Conservation (phyloP, 768 basidiomycete genomes). For the Leccinum arenicola region DNA sequence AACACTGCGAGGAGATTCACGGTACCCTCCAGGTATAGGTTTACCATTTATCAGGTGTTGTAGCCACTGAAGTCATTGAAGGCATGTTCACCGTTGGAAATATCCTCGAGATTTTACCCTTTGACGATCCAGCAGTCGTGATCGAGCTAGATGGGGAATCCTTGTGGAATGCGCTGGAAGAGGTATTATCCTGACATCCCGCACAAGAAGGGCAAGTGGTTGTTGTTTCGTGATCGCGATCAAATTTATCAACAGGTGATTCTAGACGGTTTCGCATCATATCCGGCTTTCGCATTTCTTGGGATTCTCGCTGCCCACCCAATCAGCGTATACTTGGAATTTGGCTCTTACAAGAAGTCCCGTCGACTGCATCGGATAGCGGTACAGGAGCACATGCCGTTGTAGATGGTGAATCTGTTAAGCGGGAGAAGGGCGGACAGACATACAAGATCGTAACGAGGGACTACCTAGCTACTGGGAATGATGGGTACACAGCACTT, state of each 20-base stretch:
- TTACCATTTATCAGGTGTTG: background rate
- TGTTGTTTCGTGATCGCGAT: background rate
- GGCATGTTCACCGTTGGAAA: conserved; percentile 78
- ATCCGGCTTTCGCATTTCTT: conserved; percentile 78
- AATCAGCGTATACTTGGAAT: conserved; percentile 73
- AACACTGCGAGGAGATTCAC: conserved; percentile 80
- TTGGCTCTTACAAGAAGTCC: conserved; percentile 48
- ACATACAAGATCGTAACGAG: conserved; percentile 80
- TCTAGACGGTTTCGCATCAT: conserved; percentile 83
- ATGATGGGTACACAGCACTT: conserved; percentile 77
- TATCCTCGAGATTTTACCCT: conserved; percentile 85
- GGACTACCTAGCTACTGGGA: conserved; percentile 80
- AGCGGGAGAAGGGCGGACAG: conserved; percentile 47
- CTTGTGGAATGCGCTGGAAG: conserved; percentile 79
- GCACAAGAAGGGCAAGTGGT: conserved; percentile 79
- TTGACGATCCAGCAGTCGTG: conserved; percentile 81
- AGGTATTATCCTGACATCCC: conserved; percentile 72
- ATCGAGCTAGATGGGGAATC: conserved; percentile 74
- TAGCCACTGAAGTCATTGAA: conserved; percentile 32
- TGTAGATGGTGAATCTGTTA: conserved; percentile 51
- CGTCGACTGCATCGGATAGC: conserved; percentile 18
- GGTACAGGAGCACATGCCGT: conserved; percentile 29
- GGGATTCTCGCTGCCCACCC: conserved; percentile 77
- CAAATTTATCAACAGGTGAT: background rate
- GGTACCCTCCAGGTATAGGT: conserved; percentile 72